A percentile compares a stretch with the other conserved stretches of the same genome.
These are phyloP conservation scores for Solanum verrucosum DNA, from an alignment of 257 asterid genomes.

Conservation along the genomic window DNA sequence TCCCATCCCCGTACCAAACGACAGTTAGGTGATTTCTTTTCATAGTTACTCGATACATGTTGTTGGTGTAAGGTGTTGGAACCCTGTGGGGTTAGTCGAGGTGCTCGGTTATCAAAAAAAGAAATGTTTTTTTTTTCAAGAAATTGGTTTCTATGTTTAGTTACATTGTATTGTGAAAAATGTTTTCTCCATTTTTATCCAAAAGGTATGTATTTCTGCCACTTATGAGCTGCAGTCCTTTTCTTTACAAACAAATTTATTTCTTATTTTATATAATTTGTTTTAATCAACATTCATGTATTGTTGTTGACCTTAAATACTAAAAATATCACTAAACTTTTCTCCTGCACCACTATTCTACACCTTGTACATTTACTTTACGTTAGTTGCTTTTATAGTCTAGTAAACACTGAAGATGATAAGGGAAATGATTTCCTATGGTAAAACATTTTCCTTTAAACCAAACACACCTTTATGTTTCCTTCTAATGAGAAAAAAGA, in stretches of 20 bases:
- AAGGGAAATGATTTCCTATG: background rate
- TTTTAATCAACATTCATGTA: background rate
- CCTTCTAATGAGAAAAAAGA: background rate
- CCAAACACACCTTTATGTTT: background rate
- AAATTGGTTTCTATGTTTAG: background rate
- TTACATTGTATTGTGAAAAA: background rate
- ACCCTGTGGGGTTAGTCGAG: background rate
- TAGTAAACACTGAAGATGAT: background rate
- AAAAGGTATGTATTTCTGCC: background rate
- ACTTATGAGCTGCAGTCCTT: background rate
- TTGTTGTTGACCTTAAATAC: background rate
- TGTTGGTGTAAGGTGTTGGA: background rate
- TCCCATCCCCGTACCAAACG: background rate
- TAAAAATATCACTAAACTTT: background rate
- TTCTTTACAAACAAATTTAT: background rate
- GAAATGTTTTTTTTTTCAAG: background rate
- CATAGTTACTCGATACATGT: background rate
- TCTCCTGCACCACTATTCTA: background rate
- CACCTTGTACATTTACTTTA: background rate
- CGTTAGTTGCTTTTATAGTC: background rate
- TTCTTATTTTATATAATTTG: background rate
- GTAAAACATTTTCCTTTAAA: background rate
- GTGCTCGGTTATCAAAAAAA: background rate
- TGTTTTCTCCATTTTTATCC: background rate
- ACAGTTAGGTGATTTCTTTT: background rate